A percentile compares a stretch with the other conserved stretches of the same genome.
These are phyloP conservation scores for Cladosporium sp. DNA, from an alignment of 2,329 filamentous ascomycete species.

Conservation along the genomic window DNA sequence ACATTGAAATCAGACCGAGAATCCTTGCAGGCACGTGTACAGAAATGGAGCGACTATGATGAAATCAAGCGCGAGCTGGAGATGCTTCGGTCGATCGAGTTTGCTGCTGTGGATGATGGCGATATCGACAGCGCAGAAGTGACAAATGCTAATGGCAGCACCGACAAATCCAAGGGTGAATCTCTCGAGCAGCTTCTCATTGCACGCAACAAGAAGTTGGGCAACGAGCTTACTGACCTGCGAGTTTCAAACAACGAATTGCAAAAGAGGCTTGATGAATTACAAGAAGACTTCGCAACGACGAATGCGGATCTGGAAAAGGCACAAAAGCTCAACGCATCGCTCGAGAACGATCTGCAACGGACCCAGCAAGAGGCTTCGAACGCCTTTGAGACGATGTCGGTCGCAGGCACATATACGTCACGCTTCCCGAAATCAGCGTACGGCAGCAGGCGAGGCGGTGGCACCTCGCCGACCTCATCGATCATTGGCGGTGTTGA, in stretches of 20 bases:
- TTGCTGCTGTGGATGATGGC: conserved; percentile 65
- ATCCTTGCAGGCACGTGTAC: conserved; percentile 70
- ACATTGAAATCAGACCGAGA: conserved; percentile 78
- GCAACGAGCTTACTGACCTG: conserved; percentile 86
- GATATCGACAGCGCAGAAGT: conserved; percentile 52
- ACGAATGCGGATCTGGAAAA: conserved; percentile 85
- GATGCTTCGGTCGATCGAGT: conserved; percentile 92
- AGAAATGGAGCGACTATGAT: conserved; percentile 91
- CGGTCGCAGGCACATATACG: conserved; percentile 85
- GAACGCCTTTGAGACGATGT: conserved; percentile 83
- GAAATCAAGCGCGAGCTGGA: conserved; percentile 95
- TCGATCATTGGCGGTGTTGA: conserved; percentile 98
- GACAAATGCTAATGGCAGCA: conserved; percentile 46
- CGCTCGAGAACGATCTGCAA: conserved; percentile 86
- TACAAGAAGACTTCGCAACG: conserved; percentile 78
- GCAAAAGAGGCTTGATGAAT: conserved; percentile 69
- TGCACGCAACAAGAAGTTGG: conserved; percentile 92
- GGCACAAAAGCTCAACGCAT: conserved; percentile 77
- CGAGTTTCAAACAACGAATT: conserved; percentile 92
- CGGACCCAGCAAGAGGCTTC: conserved; percentile 80
- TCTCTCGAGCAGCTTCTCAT: conserved; percentile 87
- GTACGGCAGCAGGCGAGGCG: conserved; percentile 57
- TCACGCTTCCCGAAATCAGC: conserved; percentile 70
- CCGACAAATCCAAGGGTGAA: conserved; percentile 40
- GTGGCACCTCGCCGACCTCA: conserved; percentile 82